These are phyloP conservation scores for Ananas comosus DNA, from an alignment of 176 grass and related monocot genomes.

Conservation along the genomic window DNA sequence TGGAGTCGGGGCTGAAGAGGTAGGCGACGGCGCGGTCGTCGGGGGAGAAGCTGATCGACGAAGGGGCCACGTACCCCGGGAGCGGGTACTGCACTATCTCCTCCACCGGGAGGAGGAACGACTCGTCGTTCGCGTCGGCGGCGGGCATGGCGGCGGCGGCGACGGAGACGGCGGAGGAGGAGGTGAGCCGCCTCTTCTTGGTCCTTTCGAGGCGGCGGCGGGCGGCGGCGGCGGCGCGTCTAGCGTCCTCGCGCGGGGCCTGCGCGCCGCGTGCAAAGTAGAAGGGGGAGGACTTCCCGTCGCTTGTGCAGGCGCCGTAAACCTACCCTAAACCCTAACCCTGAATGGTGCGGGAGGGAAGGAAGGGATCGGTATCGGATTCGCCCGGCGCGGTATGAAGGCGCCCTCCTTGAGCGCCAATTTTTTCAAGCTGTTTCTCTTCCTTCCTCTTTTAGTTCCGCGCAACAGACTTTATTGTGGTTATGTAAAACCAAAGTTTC, in stretches of 20 bases:
- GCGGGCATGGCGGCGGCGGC: slow-evolving; percentile 34
- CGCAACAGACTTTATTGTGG: too few species aligned
- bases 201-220: background rate
- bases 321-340: background rate
- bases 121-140: slow-evolving; percentile 29
- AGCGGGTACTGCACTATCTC: slow-evolving; percentile 92
- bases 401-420: background rate
- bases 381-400: background rate
- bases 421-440: too few species aligned
- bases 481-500: too few species aligned
- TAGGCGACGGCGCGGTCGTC: slow-evolving; percentile 66
- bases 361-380: slow-evolving; percentile 4
- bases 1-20: slow-evolving; percentile 73
- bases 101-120: slow-evolving; percentile 35
- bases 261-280: slow-evolving; percentile 68
- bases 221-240: background rate
- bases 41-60: slow-evolving; percentile 79
- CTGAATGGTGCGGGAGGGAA: background rate
- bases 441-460: too few species aligned
- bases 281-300: slow-evolving; percentile 17
- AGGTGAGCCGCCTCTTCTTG: slow-evolving; percentile 49
- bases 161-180: too few species aligned
- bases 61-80: slow-evolving; percentile 64
- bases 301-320: too few species aligned
- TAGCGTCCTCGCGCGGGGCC: slow-evolving; percentile 37